phyloP scores from a whole-genome alignment of 352 stramenopile genomes.

The Phytophthora capsici region DNA sequence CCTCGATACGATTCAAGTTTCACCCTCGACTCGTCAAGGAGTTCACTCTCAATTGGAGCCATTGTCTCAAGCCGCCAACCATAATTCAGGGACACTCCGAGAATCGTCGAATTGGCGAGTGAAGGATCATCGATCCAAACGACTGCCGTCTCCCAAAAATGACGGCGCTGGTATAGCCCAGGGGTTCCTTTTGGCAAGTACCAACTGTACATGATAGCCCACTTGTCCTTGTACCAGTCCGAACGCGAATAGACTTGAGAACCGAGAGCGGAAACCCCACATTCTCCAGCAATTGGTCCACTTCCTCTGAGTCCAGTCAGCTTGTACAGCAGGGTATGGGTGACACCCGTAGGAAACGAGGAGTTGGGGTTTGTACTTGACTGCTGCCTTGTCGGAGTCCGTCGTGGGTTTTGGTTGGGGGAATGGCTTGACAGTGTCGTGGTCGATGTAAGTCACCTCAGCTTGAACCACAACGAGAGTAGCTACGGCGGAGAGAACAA shows the following conservation, averaged over 20 bases:
- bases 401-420: conserved; percentile 6
- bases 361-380: conserved; percentile 21
- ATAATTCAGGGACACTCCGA: conserved; percentile 23
- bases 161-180: conserved; percentile 11
- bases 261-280: conserved; percentile 13
- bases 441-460: conserved; percentile 11
- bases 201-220: conserved; percentile 43
- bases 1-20: conserved; percentile 25
- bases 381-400: conserved; percentile 14
- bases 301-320: conserved; percentile 3
- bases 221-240: conserved; percentile 22
- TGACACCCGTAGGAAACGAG: conserved; percentile 7
- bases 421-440: conserved; percentile 22
- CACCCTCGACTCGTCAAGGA: conserved; percentile 23
- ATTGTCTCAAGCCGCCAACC: conserved; percentile 7
- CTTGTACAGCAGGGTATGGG: conserved; percentile 15
- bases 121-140: conserved; percentile 47
- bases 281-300: background rate
- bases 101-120: conserved; percentile 16
- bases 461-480: background rate
- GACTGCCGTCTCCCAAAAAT: conserved; percentile 46
- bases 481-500: background rate
- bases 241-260: conserved; percentile 34
- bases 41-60: conserved; percentile 4
- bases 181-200: conserved; percentile 40